Base-by-base conservation (phyloP, 139 green algal species). In the Coelastrella sp. region DNA sequence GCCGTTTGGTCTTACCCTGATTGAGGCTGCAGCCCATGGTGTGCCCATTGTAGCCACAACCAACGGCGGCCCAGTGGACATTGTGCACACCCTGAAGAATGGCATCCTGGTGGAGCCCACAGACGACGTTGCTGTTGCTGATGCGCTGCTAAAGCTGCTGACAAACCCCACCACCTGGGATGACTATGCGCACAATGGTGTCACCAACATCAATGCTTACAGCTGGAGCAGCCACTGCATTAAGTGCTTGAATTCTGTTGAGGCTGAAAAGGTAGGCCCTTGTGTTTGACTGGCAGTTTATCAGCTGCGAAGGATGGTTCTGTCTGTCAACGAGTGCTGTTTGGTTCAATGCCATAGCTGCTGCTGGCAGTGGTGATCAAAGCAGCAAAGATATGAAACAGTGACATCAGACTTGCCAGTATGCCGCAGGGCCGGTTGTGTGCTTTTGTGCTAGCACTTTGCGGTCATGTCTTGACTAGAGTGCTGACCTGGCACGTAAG, bases 1-100 rank as follows among this genome's bases (percentile, higher is more conserved):
- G 96, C 97, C 97, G 0, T 99, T 99, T 90, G 97, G 97, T 17
- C 92, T 99, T 32, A 99, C 97, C 3, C 94, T 99, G 22, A 99
- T 99, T 54, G 97, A 99, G 95, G 98, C 98, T 3, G 98, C 97
- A 5, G 98, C 97, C 8, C 96, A 99, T 91, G 98, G 97, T 23
- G 97, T 98, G 85, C 98, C 98, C 71, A 99, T 98, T 71, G 97
- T 99, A 59, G 98, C 98, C 61, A 99, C 98, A 19, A 96, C 95
- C 82, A 96, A 99, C 88, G 98, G 98, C 56, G 98, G 97, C 2
- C 97, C 97, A 3, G 95, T 97, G 65, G 97, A 99, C 91, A 99
- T 99, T 83, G 94, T 97, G 4, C 77, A 73, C 87, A 95, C 94
- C 3, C 91, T 99, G 88, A 91, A 94, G 76, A 98, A 99, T 82